Evolutionary conservation across 345 rosid species (phyloP), one percentile per base, ranked within the genome.

Genomic region (Orychophragmus violaceus): DNA sequence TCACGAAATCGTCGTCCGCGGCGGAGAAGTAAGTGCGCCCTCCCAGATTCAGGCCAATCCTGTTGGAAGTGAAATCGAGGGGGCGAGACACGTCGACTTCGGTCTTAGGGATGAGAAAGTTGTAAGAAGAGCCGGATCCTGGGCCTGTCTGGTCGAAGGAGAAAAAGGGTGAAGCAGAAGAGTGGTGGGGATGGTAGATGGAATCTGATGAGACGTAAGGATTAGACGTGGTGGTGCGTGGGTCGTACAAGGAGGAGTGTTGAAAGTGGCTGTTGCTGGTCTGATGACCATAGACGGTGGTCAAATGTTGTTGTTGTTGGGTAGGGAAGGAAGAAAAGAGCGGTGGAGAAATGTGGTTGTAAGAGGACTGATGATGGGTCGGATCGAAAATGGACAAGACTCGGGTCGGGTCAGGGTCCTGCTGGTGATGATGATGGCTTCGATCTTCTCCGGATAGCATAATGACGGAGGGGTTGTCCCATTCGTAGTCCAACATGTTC

Each of bases 21-120:
- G 97, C 84, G 0, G 98, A 90, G 78, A 90, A 90, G 70, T 90
- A 94, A 1, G 99, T 90, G 65, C 99, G 79, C 2, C 96, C 92
- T 8, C 99, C 99, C 49, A 94, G 75, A 71, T 94, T 87, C 1
- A 94, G 84, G 5, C 99, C 99, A 32, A 94, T 85, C 72, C 97
- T 73, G 73, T 68, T 74, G 33, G 77, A 78, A 0, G 87, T 75
- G 62, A 76, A 82, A 61, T 85, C 87, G 22, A 70, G 62, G 6
- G 79, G 74, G 1, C 80, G 75, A n/a, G 82, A 64, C 45, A 65
- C 74, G 35, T 91, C 91, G 32, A 72, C 71, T 71, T 90, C 96
- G n/a, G 75, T 70, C 77, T 90, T 94, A 0, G 99, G 97, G 3
- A 85, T 76, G 49, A 88, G 59, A 71, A 68, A 70, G 48, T 66